Conservation (phyloP, 441 rosid species). For the Pelargonium citronellum region DNA sequence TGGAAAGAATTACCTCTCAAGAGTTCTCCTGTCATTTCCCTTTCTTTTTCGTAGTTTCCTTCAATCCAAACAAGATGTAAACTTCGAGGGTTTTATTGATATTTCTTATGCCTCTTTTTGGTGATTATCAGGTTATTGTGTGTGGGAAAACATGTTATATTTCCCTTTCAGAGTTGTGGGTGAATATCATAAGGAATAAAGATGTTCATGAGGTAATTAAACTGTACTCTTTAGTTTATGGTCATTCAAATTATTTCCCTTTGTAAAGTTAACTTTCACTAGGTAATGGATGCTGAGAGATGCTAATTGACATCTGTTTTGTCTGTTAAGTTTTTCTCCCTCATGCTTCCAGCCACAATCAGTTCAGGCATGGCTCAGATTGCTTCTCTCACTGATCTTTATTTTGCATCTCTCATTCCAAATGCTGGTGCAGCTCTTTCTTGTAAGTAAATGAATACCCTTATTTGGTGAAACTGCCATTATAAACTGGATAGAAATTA, state of each 20-base stretch:
- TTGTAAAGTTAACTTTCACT: not conserved
- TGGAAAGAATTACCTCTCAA: too few relatives aligned
- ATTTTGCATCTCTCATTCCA: slow-evolving; percentile 6
- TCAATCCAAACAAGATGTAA: not conserved
- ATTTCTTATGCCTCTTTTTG: not conserved
- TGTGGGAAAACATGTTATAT: slow-evolving; percentile 2
- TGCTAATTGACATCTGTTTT: not conserved
- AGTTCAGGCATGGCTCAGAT: slow-evolving; percentile 11
- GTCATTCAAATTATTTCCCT: not conserved
- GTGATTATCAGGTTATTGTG: not conserved
- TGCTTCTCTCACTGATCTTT: slow-evolving; percentile 10
- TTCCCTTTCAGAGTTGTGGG: not conserved
- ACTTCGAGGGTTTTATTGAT: slow-evolving; percentile 3
- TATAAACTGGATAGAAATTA: not conserved
- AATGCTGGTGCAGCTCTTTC: slow-evolving; percentile 4
- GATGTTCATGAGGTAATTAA: slow-evolving; percentile 6
- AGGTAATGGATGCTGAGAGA: not conserved
- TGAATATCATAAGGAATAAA: slow-evolving; percentile 6
- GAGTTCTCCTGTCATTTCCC: not conserved
- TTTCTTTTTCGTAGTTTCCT: not conserved
- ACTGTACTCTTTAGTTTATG: not conserved
- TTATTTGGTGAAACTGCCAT: too few relatives aligned
- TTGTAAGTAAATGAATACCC: not conserved
- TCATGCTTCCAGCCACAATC: slow-evolving; percentile 7
- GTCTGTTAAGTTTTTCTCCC: slow-evolving; percentile 6